Conservation (phyloP, 305 asterid genomes). For the Salvia sclarea region DNA sequence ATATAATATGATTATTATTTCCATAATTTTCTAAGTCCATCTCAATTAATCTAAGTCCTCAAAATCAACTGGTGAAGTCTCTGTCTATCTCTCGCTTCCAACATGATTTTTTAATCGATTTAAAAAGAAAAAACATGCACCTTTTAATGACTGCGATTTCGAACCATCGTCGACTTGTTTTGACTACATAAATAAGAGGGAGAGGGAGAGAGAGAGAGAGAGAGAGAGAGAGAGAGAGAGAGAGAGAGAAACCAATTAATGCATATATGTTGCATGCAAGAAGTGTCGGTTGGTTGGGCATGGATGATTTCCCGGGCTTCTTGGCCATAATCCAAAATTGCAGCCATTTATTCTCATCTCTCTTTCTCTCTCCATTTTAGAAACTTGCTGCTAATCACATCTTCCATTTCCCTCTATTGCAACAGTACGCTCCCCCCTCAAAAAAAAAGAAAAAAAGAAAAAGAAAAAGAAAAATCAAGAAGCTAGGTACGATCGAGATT, state of each 20-base stretch:
- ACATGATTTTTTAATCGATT: too few species aligned
- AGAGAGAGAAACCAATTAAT: too few species aligned
- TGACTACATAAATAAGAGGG: neutral
- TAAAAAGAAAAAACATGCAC: too few species aligned
- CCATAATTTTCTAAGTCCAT: too few species aligned
- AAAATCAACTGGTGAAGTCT: too few species aligned
- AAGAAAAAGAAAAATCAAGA: slow-evolving; percentile 11
- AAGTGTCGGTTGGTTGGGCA: slow-evolving; percentile 33
- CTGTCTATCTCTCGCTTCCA: too few species aligned
- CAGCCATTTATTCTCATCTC: slow-evolving; percentile 12
- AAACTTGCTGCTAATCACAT: slow-evolving; percentile 7
- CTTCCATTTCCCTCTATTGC: slow-evolving; percentile 24
- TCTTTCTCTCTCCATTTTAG: slow-evolving; percentile 23
- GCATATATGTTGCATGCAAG: neutral
- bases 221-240: too few species aligned
- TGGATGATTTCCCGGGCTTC: slow-evolving; percentile 42
- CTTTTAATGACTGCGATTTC: too few species aligned
- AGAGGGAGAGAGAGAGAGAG: neutral
- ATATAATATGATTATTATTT: too few species aligned
- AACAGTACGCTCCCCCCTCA: neutral
- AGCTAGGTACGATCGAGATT: neutral
- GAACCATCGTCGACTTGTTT: too few species aligned
- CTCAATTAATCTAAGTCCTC: too few species aligned
- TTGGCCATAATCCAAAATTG: slow-evolving; percentile 31
- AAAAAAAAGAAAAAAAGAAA: neutral